These are phyloP conservation scores for Talaromyces ruber DNA, from an alignment of 495 filamentous ascomycete species.

Conservation along the genomic window DNA sequence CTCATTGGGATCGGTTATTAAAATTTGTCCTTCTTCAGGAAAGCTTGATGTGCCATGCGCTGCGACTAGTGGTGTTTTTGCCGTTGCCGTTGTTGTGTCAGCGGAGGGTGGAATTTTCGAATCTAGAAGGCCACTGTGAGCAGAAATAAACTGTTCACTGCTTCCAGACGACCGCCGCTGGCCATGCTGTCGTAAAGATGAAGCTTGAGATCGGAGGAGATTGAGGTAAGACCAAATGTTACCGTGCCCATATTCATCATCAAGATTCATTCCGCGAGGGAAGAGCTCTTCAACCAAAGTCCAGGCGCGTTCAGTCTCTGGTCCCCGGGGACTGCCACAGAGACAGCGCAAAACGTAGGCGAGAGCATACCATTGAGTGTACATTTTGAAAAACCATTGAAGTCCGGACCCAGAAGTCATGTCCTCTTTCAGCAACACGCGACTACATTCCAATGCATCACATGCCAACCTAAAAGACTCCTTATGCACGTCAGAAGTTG, in stretches of 20 bases:
- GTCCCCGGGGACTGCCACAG: constrained; percentile 27
- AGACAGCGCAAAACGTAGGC: constrained; percentile 42
- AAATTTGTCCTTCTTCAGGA: not conserved
- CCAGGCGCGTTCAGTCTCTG: constrained; percentile 40
- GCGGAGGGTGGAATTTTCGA: not conserved
- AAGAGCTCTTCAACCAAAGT: constrained; percentile 33
- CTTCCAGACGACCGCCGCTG: not conserved
- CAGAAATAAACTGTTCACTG: not conserved
- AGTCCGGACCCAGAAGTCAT: constrained; percentile 28
- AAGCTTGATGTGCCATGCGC: not conserved
- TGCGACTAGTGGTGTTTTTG: not conserved
- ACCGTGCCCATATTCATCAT: constrained; percentile 9
- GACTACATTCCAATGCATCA: constrained; percentile 31
- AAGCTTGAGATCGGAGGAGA: constrained; percentile 11
- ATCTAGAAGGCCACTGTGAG: not conserved
- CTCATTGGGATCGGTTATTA: not conserved
- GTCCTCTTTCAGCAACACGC: constrained; percentile 29
- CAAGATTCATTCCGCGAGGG: constrained; percentile 6
- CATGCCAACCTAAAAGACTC: constrained; percentile 14
- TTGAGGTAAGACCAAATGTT: constrained; percentile 14
- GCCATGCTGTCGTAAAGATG: constrained; percentile 3
- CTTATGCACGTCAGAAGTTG: constrained; percentile 26
- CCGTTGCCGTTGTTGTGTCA: not conserved
- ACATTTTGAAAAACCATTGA: constrained; percentile 47
- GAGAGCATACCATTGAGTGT: constrained; percentile 50